Conservation (phyloP, 83 land plant genomes). For the Picea engelmannii region DNA sequence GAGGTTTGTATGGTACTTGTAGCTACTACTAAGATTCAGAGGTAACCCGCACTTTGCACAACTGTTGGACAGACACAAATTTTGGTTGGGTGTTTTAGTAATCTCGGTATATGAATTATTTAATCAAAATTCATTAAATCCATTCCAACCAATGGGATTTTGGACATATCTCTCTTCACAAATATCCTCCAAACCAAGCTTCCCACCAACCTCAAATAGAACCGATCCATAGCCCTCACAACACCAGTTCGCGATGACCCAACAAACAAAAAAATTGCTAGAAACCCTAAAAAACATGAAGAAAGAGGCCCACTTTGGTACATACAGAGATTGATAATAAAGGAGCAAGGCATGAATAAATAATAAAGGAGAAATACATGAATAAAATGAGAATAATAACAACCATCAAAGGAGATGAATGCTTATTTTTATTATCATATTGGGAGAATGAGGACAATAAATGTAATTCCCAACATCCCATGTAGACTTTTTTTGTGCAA, state of each 20-base stretch:
- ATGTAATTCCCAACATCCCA: too few relatives aligned
- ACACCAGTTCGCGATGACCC: background rate
- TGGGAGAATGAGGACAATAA: too few relatives aligned
- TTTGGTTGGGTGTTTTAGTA: too few relatives aligned
- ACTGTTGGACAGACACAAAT: too few relatives aligned
- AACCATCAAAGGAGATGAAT: too few relatives aligned
- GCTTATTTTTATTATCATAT: too few relatives aligned
- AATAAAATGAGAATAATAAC: background rate
- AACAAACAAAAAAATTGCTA: background rate
- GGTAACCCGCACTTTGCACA: slow-evolving; percentile 52
- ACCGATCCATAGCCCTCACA: background rate
- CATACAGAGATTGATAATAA: background rate
- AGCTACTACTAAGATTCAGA: slow-evolving; percentile 52
- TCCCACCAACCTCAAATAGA: background rate
- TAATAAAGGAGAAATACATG: too few relatives aligned
- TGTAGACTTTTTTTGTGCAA: too few relatives aligned
- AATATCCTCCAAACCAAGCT: background rate
- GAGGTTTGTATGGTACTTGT: slow-evolving; percentile 60
- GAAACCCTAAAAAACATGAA: background rate
- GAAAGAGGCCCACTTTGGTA: background rate
- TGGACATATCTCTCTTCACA: too few relatives aligned
- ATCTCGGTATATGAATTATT: too few relatives aligned
- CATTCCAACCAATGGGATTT: too few relatives aligned
- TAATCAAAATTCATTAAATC: too few relatives aligned
- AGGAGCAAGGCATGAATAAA: background rate